Evolutionary conservation across 192 early-diverging fungal species (phyloP), one percentile per base, ranked within the genome.

Genomic region (Coemansia sp.): DNA sequence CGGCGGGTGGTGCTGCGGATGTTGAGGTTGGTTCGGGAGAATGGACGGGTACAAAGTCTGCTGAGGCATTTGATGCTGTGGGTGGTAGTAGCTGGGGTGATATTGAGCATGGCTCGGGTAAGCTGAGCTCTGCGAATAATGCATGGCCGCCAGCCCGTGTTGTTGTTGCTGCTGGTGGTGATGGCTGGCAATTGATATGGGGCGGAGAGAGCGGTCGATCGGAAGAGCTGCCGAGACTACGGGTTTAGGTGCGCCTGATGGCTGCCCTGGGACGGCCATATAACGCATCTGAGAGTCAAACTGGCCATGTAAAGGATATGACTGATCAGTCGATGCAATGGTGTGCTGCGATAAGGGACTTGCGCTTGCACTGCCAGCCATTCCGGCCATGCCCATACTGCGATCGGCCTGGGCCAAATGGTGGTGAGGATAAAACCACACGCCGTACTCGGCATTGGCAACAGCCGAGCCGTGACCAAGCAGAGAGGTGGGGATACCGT

Each of bases 281-380:
- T 78, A 78, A 21, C 76, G 70, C 76, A 78, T 78, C 50, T 78
- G 76, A 4, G 56, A 49, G 54, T 78, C 76, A 28, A 78, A 65
- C 16, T 78, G 76, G 8, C 63, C 67, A 8, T 69, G 62, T 23
- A 78, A 54, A 21, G 62, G 67, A 27, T 73, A 78, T 32, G 41
- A 30, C 18, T 64, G 49, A 30, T 69, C 76, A 5, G 67, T 55
- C 26, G 76, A 54, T 1, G 76, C 76, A 41, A 78, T 52, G 7
- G 76, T 60, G 52, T 78, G 76, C 56, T 78, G 76, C 5, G 71
- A 65, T 1, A 78, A 32, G 9, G 76, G 76, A 30, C 76, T 78
- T 54, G 69, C 69, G 55, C 69, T 78, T 30, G 76, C 59, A 54
- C 71, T 78, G 27, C 63, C 59, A 16, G 67, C 60, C 47, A 73